Conservation (phyloP, 371 early-diverging fungal genomes). For the Haplosporangium sp. region DNA sequence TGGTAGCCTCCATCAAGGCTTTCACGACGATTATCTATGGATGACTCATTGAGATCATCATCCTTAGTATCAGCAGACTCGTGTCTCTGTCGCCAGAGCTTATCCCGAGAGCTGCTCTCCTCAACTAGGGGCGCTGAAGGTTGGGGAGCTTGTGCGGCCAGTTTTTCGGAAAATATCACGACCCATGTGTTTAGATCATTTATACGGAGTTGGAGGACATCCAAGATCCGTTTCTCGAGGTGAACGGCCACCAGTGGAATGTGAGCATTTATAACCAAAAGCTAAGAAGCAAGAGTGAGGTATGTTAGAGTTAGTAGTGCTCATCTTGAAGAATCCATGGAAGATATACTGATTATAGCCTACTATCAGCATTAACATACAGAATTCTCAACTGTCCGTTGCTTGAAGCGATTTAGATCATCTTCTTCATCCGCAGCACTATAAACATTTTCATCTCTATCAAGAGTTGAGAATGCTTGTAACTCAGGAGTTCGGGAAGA, state of each 20-base stretch:
- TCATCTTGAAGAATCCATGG: background rate
- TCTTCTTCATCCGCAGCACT: slow-evolving; percentile 70
- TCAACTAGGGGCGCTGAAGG: background rate
- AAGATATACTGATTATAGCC: background rate
- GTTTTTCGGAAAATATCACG: slow-evolving; percentile 56
- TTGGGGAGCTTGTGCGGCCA: slow-evolving; percentile 12
- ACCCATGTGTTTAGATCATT: slow-evolving; percentile 80
- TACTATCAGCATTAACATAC: slow-evolving; percentile 54
- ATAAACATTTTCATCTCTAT: slow-evolving; percentile 66
- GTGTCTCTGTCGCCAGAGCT: background rate
- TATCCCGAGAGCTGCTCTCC: background rate
- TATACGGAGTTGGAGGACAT: slow-evolving; percentile 74
- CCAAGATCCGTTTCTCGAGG: slow-evolving; percentile 70
- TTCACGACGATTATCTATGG: slow-evolving; percentile 26
- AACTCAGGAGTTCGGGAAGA: slow-evolving; percentile 26
- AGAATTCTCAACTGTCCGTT: slow-evolving; percentile 71
- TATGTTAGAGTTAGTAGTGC: background rate
- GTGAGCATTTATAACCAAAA: slow-evolving; percentile 72
- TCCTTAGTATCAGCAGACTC: slow-evolving; percentile 17
- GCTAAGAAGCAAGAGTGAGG: slow-evolving; percentile 41
- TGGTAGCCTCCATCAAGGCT: slow-evolving; percentile 28
- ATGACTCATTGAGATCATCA: slow-evolving; percentile 18
- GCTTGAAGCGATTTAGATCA: slow-evolving; percentile 72
- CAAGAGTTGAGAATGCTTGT: slow-evolving; percentile 43
- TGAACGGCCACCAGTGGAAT: slow-evolving; percentile 72